These are phyloP conservation scores for Mediolabrus comicus DNA, from an alignment of 108 stramenopile genomes.

Conservation along the genomic window DNA sequence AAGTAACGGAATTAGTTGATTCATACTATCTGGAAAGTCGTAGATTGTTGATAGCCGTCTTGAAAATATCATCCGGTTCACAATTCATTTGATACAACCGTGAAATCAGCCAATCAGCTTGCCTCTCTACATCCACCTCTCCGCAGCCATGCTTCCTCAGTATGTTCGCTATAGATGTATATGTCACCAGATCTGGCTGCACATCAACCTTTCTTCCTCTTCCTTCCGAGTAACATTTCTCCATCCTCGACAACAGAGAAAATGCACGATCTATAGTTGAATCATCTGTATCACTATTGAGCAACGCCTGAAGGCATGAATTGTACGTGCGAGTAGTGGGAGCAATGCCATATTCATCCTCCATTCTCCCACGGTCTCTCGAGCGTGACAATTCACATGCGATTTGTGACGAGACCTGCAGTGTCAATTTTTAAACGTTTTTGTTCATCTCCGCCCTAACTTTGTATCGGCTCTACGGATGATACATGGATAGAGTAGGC, in stretches of 20 bases:
- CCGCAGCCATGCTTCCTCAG: background rate
- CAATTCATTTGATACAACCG: background rate
- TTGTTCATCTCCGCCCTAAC: too few species aligned
- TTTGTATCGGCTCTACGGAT: too few species aligned
- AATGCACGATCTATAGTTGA: background rate
- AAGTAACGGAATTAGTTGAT: too few species aligned
- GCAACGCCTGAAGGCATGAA: background rate
- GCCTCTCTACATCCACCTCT: background rate
- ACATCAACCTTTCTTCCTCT: background rate
- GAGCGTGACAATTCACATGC: too few species aligned
- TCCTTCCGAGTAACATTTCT: background rate
- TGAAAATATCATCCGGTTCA: background rate
- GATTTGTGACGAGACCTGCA: too few species aligned
- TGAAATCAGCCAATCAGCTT: background rate
- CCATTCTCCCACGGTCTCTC: too few species aligned
- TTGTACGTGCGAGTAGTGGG: slow-evolving; percentile 5
- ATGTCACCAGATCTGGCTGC: slow-evolving; percentile 2
- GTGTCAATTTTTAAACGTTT: too few species aligned
- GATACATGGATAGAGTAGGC: too few species aligned
- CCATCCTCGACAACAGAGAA: background rate
- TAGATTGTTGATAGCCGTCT: background rate
- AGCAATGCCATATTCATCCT: background rate
- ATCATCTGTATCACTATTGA: background rate
- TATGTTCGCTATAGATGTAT: background rate
- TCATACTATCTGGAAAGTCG: background rate